Evolutionary conservation across 768 basidiomycete genomes (phyloP).

Genomic region (Leucocoprinus birnbaumii): DNA sequence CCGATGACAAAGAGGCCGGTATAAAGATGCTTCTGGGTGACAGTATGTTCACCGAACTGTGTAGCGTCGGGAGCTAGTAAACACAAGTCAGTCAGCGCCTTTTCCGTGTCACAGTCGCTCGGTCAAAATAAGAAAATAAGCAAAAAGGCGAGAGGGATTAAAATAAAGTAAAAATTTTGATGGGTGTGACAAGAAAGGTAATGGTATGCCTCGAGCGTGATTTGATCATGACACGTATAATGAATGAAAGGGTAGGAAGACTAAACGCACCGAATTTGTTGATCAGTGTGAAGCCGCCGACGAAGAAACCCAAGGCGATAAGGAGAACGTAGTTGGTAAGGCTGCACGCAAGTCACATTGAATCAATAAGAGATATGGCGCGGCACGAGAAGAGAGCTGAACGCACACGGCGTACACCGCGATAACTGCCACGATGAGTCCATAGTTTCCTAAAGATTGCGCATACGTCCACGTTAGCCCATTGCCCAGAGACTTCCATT

Average conservation of each 20-base stretch:
- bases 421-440: conserved; percentile 69
- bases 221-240: conserved; percentile 1
- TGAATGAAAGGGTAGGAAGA: not conserved
- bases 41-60: conserved; percentile 73
- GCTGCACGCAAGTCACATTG: conserved; percentile 33
- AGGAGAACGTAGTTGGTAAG: conserved; percentile 82
- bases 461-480: conserved; percentile 4
- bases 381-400: not conserved
- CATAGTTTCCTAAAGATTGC: conserved; percentile 71
- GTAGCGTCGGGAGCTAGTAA: conserved; percentile 75
- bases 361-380: not conserved
- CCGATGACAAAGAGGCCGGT: conserved; percentile 88
- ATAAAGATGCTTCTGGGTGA: conserved; percentile 92
- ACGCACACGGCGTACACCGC: conserved; percentile 84
- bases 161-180: not conserved
- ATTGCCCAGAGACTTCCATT: not conserved
- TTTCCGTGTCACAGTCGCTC: not conserved
- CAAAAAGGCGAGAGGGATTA: not conserved
- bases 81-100: not conserved
- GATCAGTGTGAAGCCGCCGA: conserved; percentile 88
- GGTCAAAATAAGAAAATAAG: not conserved
- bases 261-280: conserved; percentile 78
- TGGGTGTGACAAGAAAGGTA: not conserved
- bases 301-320: conserved; percentile 81
- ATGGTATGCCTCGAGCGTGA: not conserved